Conservation (phyloP, 208 protist genomes). For the Trypanosoma mega region DNA sequence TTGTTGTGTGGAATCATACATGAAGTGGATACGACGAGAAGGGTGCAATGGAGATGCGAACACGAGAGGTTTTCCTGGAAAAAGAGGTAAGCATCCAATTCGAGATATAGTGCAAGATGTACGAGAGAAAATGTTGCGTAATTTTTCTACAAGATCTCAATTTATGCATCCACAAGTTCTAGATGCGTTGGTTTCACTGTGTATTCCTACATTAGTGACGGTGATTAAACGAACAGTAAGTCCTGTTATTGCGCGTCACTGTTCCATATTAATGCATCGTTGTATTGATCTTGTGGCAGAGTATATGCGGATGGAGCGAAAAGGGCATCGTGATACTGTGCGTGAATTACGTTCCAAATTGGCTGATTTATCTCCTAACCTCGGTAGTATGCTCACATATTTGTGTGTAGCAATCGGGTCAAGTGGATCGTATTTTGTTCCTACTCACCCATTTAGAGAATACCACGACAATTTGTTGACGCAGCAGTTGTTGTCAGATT, state of each 20-base stretch:
- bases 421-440: background rate
- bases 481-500: background rate
- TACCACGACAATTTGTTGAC: constrained; percentile 1
- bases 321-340: background rate
- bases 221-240: constrained; percentile 64
- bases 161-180: constrained; percentile 27
- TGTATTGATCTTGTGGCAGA: constrained; percentile 50
- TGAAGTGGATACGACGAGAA: background rate
- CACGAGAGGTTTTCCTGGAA: too few relatives aligned
- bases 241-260: constrained; percentile 70
- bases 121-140: constrained; percentile 16
- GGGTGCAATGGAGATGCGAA: background rate
- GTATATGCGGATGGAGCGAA: constrained; percentile 10
- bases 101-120: background rate
- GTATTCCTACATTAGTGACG: constrained; percentile 48
- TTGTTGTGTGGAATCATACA: background rate
- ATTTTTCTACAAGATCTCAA: constrained; percentile 2
- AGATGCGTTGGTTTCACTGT: constrained; percentile 31
- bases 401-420: constrained; percentile 1
- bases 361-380: constrained; percentile 2
- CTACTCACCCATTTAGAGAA: constrained; percentile 25
- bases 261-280: constrained; percentile 58
- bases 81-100: background rate
- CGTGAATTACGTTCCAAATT: constrained; percentile 1
- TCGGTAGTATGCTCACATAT: constrained; percentile 15